Percentiles rank a stretch among this genome's conserved stretches.
These are phyloP conservation scores for Xerocomus potaroensis DNA, from an alignment of 768 basidiomycete genomes.

Conservation along the genomic window DNA sequence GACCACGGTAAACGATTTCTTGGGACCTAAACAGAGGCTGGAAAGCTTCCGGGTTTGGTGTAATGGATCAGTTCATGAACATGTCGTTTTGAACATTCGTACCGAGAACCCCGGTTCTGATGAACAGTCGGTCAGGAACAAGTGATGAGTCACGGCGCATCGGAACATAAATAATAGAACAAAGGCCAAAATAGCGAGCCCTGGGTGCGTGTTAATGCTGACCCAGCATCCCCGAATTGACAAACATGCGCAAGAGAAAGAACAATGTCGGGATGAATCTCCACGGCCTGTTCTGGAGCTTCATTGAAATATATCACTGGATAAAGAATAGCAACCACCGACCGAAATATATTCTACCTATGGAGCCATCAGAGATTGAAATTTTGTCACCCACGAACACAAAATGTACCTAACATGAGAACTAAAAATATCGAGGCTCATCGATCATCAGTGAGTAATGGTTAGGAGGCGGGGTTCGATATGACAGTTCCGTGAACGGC, in stretches of 20 bases:
- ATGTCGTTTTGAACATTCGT: no score
- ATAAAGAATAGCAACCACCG: not conserved
- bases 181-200: not conserved
- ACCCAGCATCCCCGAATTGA: not conserved
- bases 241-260: not conserved
- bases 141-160: no score
- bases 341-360: not conserved
- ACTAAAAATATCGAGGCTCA: not conserved
- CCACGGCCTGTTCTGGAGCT: not conserved
- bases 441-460: not conserved
- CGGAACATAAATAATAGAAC: not conserved
- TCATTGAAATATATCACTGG: not conserved
- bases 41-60: not conserved
- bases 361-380: not conserved
- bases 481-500: no score
- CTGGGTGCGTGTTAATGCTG: not conserved
- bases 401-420: not conserved
- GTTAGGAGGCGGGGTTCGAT: not conserved
- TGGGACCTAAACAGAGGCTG: no score
- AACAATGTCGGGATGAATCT: not conserved
- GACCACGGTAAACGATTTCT: no score
- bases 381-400: no score
- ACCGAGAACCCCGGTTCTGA: no score
- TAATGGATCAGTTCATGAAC: not conserved
- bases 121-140: no score